A percentile compares a stretch with the other conserved stretches of the same genome.
phyloP scores from a whole-genome alignment of 176 grass and related monocot species.

The Zoysia pacifica region DNA sequence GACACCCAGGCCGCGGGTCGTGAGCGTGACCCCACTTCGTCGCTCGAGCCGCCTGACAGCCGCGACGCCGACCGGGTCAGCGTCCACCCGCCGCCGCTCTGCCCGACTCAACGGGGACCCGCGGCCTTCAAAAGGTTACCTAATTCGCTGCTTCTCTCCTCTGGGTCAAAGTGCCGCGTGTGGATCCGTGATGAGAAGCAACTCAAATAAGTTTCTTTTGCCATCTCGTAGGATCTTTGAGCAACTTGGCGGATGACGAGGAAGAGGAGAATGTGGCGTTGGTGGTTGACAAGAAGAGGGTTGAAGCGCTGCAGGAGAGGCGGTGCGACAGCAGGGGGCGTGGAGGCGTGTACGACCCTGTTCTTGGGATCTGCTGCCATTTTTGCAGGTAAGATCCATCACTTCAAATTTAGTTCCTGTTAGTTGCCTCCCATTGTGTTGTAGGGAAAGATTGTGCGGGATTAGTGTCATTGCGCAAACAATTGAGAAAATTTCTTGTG shows the following conservation, averaged over 20 bases:
- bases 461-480: not conserved
- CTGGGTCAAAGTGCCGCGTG: not conserved
- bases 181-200: conserved; percentile 3
- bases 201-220: conserved; percentile 22
- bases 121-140: conserved; percentile 28
- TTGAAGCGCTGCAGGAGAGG: conserved; percentile 51
- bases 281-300: conserved; percentile 46
- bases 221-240: conserved; percentile 12
- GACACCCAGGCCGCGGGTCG: conserved; percentile 28
- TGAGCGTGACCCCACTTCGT: conserved; percentile 64
- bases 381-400: conserved; percentile 61
- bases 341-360: conserved; percentile 70
- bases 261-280: conserved; percentile 19
- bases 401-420: not conserved
- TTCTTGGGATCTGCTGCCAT: conserved; percentile 89
- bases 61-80: conserved; percentile 18
- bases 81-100: conserved; percentile 30
- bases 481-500: conserved; percentile 7
- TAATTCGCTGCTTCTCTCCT: not conserved
- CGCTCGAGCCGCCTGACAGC: conserved; percentile 56
- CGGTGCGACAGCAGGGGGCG: conserved; percentile 66
- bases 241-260: not conserved
- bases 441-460: not conserved
- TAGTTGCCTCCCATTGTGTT: not conserved
- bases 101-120: conserved; percentile 31